Conservation (phyloP, 2,329 filamentous ascomycete species). For the Fulvia fulva region DNA sequence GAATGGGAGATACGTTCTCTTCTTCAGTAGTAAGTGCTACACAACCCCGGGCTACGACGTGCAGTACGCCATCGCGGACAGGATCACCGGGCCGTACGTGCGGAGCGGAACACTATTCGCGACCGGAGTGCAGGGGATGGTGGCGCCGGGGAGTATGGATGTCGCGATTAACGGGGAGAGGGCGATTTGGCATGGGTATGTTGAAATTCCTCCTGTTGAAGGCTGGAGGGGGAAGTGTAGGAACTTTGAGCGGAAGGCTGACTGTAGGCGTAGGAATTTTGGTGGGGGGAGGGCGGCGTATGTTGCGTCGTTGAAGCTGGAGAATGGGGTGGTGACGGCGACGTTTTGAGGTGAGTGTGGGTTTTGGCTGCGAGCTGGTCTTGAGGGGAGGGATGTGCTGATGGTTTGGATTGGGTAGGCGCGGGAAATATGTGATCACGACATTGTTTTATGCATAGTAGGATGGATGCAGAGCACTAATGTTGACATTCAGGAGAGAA, state of each 20-base stretch:
- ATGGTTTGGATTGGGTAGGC: too few relatives aligned
- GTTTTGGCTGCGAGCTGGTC: background rate
- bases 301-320: constrained; percentile 10
- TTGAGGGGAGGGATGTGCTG: background rate
- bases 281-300: constrained; percentile 10
- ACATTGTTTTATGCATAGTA: too few relatives aligned
- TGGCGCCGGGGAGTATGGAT: constrained; percentile 30
- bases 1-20: constrained; percentile 30
- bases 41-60: constrained; percentile 28
- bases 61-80: constrained; percentile 25
- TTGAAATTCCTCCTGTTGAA: background rate
- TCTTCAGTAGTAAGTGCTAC: constrained; percentile 32
- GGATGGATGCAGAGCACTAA: too few relatives aligned
- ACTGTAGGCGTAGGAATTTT: constrained; percentile 9
- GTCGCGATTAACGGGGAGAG: constrained; percentile 30
- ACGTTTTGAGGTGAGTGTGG: background rate
- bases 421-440: too few relatives aligned
- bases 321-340: constrained; percentile 9
- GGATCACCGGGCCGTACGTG: constrained; percentile 26
- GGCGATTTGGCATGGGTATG: constrained; percentile 31
- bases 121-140: constrained; percentile 25
- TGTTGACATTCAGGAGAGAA: too few relatives aligned
- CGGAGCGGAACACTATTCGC: constrained; percentile 24
- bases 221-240: background rate
- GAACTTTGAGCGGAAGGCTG: constrained; percentile 9